Conservation (phyloP, 257 asterid genomes). For the Echium plantagineum region DNA sequence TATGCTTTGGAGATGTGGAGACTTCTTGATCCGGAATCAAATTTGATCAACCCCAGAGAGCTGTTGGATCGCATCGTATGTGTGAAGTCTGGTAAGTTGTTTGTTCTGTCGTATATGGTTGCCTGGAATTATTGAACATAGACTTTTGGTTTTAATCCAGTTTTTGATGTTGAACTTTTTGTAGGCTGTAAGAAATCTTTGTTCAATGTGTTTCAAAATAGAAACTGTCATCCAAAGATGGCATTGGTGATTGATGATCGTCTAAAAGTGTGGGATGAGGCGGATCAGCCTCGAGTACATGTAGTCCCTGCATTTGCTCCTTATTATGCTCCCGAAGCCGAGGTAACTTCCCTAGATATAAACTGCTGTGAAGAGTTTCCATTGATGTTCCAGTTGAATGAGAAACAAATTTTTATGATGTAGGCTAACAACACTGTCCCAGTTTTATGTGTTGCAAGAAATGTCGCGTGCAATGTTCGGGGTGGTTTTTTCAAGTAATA, state of each 20-base stretch:
- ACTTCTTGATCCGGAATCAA: conserved; percentile 94
- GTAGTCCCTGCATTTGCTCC: conserved; percentile 99
- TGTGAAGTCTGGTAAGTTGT: conserved; percentile 74
- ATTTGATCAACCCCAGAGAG: conserved; percentile 60
- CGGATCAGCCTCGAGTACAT: conserved; percentile 93
- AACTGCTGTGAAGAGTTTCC: conserved; percentile 3
- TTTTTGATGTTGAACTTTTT: neutral
- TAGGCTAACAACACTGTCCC: conserved; percentile 80
- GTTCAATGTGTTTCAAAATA: conserved; percentile 78
- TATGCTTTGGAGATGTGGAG: conserved; percentile 99
- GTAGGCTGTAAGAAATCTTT: conserved; percentile 73
- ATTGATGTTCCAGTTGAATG: neutral
- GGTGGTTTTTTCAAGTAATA: conserved; percentile 97
- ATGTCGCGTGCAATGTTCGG: conserved; percentile 94
- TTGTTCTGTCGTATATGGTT: conserved; percentile 4
- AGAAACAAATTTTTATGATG: conserved; percentile 11
- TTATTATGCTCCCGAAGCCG: conserved; percentile 95
- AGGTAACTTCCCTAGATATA: conserved; percentile 28
- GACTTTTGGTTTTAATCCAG: neutral
- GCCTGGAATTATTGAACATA: neutral
- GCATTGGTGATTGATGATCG: conserved; percentile 96
- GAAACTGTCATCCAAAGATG: conserved; percentile 94
- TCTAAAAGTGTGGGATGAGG: conserved; percentile 94
- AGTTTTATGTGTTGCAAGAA: conserved; percentile 92
- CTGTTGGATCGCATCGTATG: conserved; percentile 81